Conservation (phyloP, 768 basidiomycete species). For the Amanita rimosa region DNA sequence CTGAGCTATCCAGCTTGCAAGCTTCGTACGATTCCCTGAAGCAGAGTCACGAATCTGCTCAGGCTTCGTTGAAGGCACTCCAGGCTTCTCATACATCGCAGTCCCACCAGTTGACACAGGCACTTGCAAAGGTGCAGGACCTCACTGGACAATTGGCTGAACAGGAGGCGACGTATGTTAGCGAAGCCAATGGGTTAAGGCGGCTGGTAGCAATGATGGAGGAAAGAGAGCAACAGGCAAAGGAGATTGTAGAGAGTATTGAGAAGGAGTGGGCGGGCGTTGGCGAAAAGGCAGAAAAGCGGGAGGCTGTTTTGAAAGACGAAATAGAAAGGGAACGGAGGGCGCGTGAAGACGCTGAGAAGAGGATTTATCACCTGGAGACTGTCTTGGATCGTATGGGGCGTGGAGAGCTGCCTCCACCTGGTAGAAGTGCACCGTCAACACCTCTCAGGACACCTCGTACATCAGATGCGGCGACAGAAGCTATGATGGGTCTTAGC, state of each 20-base stretch:
- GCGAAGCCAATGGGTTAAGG: conserved; percentile 63
- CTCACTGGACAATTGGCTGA: conserved; percentile 73
- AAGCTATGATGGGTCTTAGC: conserved; percentile 61
- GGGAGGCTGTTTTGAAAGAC: conserved; percentile 55
- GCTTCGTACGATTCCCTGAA: conserved; percentile 63
- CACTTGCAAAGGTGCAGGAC: conserved; percentile 63
- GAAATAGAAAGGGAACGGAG: conserved; percentile 64
- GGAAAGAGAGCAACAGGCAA: conserved; percentile 76
- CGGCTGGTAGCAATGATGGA: conserved; percentile 80
- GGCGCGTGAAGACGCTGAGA: conserved; percentile 62
- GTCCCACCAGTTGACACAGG: conserved; percentile 64
- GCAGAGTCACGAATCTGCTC: conserved; percentile 54
- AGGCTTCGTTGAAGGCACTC: conserved; percentile 60
- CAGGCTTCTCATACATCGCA: conserved; percentile 65
- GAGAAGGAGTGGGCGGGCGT: conserved; percentile 77
- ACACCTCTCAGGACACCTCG: conserved; percentile 35
- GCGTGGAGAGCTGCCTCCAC: conserved; percentile 57
- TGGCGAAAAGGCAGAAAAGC: conserved; percentile 53
- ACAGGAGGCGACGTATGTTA: conserved; percentile 73
- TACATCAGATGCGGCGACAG: conserved; percentile 28
- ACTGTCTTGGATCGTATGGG: conserved; percentile 62
- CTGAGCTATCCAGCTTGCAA: conserved; percentile 68
- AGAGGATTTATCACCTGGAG: conserved; percentile 60
- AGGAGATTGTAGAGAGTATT: conserved; percentile 69
- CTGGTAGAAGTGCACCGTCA: conserved; percentile 33